phyloP scores from a whole-genome alignment of 768 basidiomycete genomes.

The Ramaria rubella region DNA sequence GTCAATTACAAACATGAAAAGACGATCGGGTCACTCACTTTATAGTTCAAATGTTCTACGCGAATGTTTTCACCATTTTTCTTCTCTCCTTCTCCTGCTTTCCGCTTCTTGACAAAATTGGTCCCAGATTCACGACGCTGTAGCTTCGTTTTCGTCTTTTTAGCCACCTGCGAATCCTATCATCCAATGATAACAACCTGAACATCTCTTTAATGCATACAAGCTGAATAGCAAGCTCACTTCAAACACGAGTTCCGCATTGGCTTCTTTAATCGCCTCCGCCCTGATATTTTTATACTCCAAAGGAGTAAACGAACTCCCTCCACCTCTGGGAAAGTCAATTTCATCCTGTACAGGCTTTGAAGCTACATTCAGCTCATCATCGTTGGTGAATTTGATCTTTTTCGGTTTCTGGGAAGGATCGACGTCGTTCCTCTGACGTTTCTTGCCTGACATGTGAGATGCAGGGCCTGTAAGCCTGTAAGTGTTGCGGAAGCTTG shows the following conservation, averaged over 20 bases:
- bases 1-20: conserved; percentile 5
- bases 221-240: conserved; percentile 30
- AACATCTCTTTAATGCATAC: background rate
- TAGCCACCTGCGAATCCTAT: conserved; percentile 36
- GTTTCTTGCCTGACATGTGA: conserved; percentile 38
- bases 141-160: conserved; percentile 40
- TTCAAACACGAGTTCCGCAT: conserved; percentile 65
- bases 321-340: conserved; percentile 95
- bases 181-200: conserved; percentile 9
- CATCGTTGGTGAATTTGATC: conserved; percentile 38
- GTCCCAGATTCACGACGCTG: conserved; percentile 37
- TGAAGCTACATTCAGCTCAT: conserved; percentile 29
- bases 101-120: conserved; percentile 10
- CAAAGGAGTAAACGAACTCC: conserved; percentile 77
- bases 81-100: conserved; percentile 32
- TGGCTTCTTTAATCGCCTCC: conserved; percentile 80
- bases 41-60: conserved; percentile 91
- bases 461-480: background rate
- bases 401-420: conserved; percentile 53
- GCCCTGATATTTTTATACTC: conserved; percentile 82
- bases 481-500: background rate
- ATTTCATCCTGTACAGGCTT: conserved; percentile 57
- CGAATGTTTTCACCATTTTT: conserved; percentile 48
- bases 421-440: conserved; percentile 48
- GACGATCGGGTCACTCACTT: conserved; percentile 39